Evolutionary conservation across 2,329 filamentous ascomycete species (phyloP).

Genomic region (Colletotrichum sp.): DNA sequence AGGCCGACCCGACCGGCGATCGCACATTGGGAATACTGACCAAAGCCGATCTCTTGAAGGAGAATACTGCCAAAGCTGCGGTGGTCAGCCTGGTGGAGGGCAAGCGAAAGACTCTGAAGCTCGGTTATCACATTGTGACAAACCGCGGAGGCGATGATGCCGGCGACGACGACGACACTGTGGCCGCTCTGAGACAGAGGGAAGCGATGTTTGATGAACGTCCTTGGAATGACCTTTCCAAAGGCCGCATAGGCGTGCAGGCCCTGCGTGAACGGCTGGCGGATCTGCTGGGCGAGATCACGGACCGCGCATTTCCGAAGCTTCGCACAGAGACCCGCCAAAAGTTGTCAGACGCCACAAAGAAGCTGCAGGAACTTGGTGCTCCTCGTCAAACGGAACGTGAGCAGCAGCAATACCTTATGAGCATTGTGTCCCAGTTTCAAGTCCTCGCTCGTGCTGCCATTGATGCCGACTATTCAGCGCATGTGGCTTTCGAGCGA

Average conservation of each 20-base stretch:
- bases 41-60: constrained; percentile 46
- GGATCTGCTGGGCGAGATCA: constrained; percentile 28
- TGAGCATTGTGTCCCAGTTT: constrained; percentile 2
- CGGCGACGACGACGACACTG: not conserved
- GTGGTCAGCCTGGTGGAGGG: constrained; percentile 20
- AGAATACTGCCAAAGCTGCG: constrained; percentile 18
- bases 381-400: constrained; percentile 9
- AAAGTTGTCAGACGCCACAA: not conserved
- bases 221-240: constrained; percentile 21
- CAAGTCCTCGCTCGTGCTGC: constrained; percentile 15
- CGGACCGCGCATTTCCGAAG: constrained; percentile 27
- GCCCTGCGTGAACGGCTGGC: constrained; percentile 26
- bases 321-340: constrained; percentile 25
- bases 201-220: not conserved
- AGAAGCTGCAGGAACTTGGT: constrained; percentile 17
- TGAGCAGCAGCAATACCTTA: constrained; percentile 23
- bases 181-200: not conserved
- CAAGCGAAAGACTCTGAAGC: constrained; percentile 10
- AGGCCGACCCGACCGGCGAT: not conserved
- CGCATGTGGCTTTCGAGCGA: not conserved
- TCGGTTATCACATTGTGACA: constrained; percentile 18
- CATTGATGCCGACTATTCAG: not conserved
- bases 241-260: constrained; percentile 24
- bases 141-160: constrained; percentile 26
- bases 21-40: constrained; percentile 39